Base-by-base conservation (phyloP, 495 filamentous ascomycete genomes). In the Collariella sp. region DNA sequence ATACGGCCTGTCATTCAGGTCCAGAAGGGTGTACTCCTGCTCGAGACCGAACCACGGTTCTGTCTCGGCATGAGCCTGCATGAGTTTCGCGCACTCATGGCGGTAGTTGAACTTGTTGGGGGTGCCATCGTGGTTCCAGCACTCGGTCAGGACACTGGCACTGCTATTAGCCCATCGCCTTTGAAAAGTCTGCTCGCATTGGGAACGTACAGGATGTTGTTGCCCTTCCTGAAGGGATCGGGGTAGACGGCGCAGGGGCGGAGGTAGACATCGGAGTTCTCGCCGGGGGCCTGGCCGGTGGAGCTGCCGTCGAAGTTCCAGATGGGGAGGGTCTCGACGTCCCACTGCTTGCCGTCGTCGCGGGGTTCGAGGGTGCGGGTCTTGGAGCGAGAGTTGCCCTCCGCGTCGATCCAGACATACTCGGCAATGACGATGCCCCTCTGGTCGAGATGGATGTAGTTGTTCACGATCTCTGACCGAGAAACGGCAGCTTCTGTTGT, bases 261-360 rank as follows among this genome's bases (percentile, higher is more conserved):
- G 56, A 98, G 87, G 80, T 95, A 96, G 82, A 97, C 85, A 76
- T 98, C 93, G 52, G 91, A 96, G 81, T 98, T 89, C 72, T 91
- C 88, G 67, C 91, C 89, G 31, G 90, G 89, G 50, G 93, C 93
- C 73, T 98, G 93, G 64, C 78, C 87, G 62, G 89, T 95, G 18
- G 90, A 96, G 50, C 89, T 95, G 69, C 93, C 93, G 68, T 98
- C 93, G 67, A 98, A 98, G 80, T 97, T 98, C 93, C 93, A 98
- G 71, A 95, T 88, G 56, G 91, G 88, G 55, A 98, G 88, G 56
- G 52, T 55, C 7, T 96, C 89, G 51, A 88, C 85, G 53, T 88
- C 67, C 55, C 67, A 72, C 64, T 73, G 70, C 38, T 61, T 58
- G 50, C 67, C 60, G 46, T 67, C 74, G 35, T 76, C 71, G 71